Evolutionary conservation across 176 grass and related monocot species (phyloP).

Genomic region (Panicum miliaceum): DNA sequence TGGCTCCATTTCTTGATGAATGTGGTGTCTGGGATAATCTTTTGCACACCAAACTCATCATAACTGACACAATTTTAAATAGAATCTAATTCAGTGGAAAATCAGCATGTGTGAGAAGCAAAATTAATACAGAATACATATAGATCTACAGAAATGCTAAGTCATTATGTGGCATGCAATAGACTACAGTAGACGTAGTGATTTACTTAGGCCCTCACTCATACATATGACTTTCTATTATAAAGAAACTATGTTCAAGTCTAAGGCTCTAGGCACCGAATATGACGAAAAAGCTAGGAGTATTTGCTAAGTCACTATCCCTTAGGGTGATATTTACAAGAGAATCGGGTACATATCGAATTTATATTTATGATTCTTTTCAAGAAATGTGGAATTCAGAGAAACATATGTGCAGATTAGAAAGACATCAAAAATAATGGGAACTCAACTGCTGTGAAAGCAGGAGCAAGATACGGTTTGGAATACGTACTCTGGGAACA

Average conservation of each 20-base stretch:
- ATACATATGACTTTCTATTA: constrained; percentile 9
- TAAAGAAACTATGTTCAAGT: constrained; percentile 7
- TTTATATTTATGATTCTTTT: constrained; percentile 12
- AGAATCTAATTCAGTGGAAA: constrained; percentile 18
- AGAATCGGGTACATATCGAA: background rate
- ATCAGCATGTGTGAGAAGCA: background rate
- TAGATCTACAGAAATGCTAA: constrained; percentile 18
- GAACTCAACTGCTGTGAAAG: constrained; percentile 17
- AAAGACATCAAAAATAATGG: background rate
- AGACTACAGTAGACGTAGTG: background rate
- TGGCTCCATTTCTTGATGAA: constrained; percentile 99
- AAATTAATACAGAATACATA: constrained; percentile 18
- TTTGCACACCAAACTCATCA: constrained; percentile 97
- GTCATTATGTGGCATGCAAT: constrained; percentile 11
- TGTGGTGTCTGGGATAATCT: constrained; percentile 98
- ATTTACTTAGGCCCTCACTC: background rate
- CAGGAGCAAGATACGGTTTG: background rate
- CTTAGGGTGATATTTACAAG: constrained; percentile 8
- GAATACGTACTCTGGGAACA: constrained; percentile 96
- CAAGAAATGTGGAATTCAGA: background rate
- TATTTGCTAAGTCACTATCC: background rate
- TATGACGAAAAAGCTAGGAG: background rate
- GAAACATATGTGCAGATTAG: background rate
- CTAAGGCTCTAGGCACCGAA: background rate
- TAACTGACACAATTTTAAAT: constrained; percentile 54